A percentile compares a stretch with the other conserved stretches of the same genome.
phyloP scores from a whole-genome alignment of 139 green algal genomes.

The Spirogloea muscicola region DNA sequence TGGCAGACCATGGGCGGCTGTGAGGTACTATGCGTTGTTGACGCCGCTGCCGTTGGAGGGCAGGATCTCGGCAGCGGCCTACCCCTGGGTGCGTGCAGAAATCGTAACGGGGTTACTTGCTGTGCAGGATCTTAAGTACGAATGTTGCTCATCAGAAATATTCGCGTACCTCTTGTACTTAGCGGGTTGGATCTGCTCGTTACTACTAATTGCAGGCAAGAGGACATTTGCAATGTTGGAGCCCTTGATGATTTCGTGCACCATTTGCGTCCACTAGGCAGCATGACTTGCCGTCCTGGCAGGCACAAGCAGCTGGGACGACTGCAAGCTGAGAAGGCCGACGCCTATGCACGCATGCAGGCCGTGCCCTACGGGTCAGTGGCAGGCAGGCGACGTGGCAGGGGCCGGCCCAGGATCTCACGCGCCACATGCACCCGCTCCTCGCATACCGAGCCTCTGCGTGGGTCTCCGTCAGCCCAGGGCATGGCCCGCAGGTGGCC shows the following conservation, averaged over 20 bases:
- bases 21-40: constrained; percentile 10
- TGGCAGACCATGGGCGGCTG: constrained; percentile 13
- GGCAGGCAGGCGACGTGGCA: constrained; percentile 15
- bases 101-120: neutral
- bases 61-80: neutral
- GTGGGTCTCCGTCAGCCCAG: constrained; percentile 26
- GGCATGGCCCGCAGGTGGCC: too few relatives aligned
- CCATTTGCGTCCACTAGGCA: too few relatives aligned
- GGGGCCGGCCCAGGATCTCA: constrained; percentile 8
- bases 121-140: neutral
- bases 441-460: constrained; percentile 19
- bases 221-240: too few relatives aligned
- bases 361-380: constrained; percentile 16
- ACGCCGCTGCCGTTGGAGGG: neutral
- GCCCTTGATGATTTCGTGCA: too few relatives aligned
- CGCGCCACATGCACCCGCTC: neutral
- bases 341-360: neutral
- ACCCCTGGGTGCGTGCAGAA: neutral
- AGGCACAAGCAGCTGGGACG: neutral
- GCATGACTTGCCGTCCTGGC: neutral
- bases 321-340: neutral
- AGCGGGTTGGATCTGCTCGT: neutral
- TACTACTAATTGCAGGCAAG: too few relatives aligned
- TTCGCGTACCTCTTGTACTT: neutral
- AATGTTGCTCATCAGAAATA: neutral